Evolutionary conservation across 1,139 yeast genomes (phyloP), one percentile per base, ranked within the genome.

Genomic region (Sugiyamaella castrensis): DNA sequence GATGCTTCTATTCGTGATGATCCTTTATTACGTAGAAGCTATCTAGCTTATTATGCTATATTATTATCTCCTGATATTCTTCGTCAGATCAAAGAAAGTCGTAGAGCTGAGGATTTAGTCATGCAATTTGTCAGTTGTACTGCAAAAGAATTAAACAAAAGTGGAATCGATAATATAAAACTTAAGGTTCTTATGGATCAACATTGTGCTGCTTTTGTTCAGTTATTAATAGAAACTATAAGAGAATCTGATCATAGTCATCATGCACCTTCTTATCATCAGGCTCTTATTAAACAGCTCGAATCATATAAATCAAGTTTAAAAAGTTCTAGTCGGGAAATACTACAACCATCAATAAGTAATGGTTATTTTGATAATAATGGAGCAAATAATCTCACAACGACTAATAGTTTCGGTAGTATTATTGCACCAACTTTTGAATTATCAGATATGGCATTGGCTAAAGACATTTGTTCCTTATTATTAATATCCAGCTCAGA

Each of bases 91-190:
- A 63, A 65, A 37, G 63, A 74, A 19, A 71, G 75, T 50, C 71
- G 72, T 36, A 74, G 78, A 33, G 79, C 82, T 1, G 91, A 84
- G 56, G 84, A 81, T 50, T 68, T 86, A 46, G 76, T 86, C 8
- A 77, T 83, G 71, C 73, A 77, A 62, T 87, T 85, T 63, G 78
- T 84, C 16, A 75, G 82, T 24, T 74, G 79, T 51, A 81, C 87
- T 8, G 80, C 81, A 50, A 82, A 80, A 56, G 91, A 84, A 62
- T 64, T 84, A 34, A 73, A 72, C 45, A 81, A 81, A 54, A 56
- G 79, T 36, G 77, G 78, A 1, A 61, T 67, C 2, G 73, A 73
- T 4, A 68, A 64, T 1, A 61, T 68, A 11, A 76, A 79, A 38
- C 67, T 74, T 32, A 75, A 77, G 51, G 64, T 69, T 1, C 68